These are phyloP conservation scores for Torulaspora franciscae DNA, from an alignment of 805 yeast genomes.

Conservation along the genomic window DNA sequence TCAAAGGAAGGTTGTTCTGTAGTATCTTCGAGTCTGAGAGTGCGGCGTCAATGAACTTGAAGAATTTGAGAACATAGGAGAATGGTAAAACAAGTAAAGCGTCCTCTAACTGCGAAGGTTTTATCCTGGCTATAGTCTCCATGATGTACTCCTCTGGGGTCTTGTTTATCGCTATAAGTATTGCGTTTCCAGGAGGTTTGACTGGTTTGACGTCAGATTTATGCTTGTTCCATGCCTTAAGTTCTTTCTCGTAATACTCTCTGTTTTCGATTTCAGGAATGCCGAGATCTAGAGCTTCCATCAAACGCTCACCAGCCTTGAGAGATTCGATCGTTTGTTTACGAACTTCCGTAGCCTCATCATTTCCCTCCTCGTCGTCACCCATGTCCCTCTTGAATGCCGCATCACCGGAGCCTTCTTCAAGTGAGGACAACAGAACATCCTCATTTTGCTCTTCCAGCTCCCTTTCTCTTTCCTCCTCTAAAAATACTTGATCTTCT, in stretches of 20 bases:
- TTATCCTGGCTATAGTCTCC: constrained; percentile 63
- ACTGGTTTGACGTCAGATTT: constrained; percentile 46
- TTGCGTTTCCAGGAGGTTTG: constrained; percentile 61
- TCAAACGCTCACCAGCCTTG: constrained; percentile 87
- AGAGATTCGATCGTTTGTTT: constrained; percentile 86
- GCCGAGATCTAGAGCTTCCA: constrained; percentile 89
- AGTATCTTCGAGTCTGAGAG: constrained; percentile 46
- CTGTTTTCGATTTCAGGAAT: constrained; percentile 57
- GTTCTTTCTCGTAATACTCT: constrained; percentile 47
- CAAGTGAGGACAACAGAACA: constrained; percentile 68
- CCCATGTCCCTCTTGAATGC: constrained; percentile 38
- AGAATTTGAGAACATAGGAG: constrained; percentile 66
- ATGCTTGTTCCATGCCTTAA: constrained; percentile 40
- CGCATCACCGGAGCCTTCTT: constrained; percentile 47
- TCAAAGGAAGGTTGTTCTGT: constrained; percentile 51
- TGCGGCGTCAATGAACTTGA: constrained; percentile 74
- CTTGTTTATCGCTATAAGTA: constrained; percentile 67
- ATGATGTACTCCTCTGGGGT: constrained; percentile 76
- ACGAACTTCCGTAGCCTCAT: constrained; percentile 60
- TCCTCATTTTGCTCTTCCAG: constrained; percentile 87
- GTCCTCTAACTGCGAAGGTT: constrained; percentile 84
- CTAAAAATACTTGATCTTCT: constrained; percentile 91
- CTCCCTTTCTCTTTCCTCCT: constrained; percentile 95
- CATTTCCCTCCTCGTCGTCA: constrained; percentile 42
- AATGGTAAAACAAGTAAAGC: constrained; percentile 88